Percentiles rank a stretch among this genome's conserved stretches.
Evolutionary conservation across 2,329 filamentous ascomycete species (phyloP).

Genomic region (Herpotrichia juniperi): DNA sequence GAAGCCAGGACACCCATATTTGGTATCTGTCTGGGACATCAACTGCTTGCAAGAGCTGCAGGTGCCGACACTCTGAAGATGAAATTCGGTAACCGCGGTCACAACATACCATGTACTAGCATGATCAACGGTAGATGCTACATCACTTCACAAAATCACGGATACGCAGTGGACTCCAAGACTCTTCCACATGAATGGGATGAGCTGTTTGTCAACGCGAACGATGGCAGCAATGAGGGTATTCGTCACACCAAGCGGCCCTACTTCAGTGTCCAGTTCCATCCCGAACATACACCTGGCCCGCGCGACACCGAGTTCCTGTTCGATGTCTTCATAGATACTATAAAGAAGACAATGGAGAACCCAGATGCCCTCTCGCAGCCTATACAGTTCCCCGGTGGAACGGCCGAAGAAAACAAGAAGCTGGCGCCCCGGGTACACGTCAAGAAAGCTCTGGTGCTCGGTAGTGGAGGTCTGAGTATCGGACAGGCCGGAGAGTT

Average conservation of each 20-base stretch:
- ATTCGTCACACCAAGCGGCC: constrained; percentile 86
- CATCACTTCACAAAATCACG: constrained; percentile 99
- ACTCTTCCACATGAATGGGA: constrained; percentile 81
- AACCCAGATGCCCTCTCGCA: constrained; percentile 70
- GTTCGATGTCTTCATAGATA: constrained; percentile 94
- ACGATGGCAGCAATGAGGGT: constrained; percentile 97
- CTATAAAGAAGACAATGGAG: constrained; percentile 74
- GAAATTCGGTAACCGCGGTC: constrained; percentile 98
- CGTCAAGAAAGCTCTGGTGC: constrained; percentile 92
- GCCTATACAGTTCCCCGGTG: constrained; percentile 87
- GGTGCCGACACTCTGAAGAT: constrained; percentile 90
- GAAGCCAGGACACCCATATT: constrained; percentile 87
- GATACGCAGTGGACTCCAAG: constrained; percentile 85
- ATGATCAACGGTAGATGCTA: constrained; percentile 95
- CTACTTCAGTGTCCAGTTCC: constrained; percentile 99
- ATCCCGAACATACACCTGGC: constrained; percentile 95
- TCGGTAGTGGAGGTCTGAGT: constrained; percentile 92
- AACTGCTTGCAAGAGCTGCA: constrained; percentile 85
- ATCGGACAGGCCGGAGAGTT: constrained; percentile 99
- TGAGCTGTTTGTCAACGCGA: constrained; percentile 97
- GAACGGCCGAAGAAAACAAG: constrained; percentile 78
- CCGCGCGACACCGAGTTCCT: constrained; percentile 95
- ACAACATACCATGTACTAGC: constrained; percentile 98
- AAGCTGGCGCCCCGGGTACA: constrained; percentile 76
- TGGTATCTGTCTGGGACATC: constrained; percentile 94